phyloP scores from a whole-genome alignment of 2,329 filamentous ascomycete genomes.

The Fusarium falciforme region DNA sequence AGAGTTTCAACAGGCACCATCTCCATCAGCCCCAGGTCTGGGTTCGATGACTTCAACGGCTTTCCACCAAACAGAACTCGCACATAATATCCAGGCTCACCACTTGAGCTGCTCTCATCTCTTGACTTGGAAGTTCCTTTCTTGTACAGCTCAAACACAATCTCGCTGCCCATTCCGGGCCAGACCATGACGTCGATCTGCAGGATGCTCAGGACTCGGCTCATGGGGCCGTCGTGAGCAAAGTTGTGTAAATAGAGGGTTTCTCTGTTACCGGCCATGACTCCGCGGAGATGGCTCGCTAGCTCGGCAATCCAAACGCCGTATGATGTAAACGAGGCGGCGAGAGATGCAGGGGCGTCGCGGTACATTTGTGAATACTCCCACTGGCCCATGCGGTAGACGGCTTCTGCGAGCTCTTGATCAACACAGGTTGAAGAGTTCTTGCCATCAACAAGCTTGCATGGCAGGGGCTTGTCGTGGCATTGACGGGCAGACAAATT shows the following conservation, averaged over 20 bases:
- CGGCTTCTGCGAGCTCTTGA: conserved; percentile 71
- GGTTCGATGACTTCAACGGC: conserved; percentile 74
- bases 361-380: conserved; percentile 86
- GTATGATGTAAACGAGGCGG: conserved; percentile 69
- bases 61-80: conserved; percentile 78
- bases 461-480: conserved; percentile 78
- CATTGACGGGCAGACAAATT: conserved; percentile 84
- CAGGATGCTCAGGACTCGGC: conserved; percentile 73
- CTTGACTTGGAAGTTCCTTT: conserved; percentile 39
- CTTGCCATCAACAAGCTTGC: conserved; percentile 61
- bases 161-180: conserved; percentile 84
- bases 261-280: conserved; percentile 53
- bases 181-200: conserved; percentile 80
- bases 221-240: conserved; percentile 81
- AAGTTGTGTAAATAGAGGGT: conserved; percentile 78
- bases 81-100: conserved; percentile 59
- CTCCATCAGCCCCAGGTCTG: conserved; percentile 74
- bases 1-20: conserved; percentile 76
- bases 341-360: conserved; percentile 70
- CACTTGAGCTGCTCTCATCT: neutral
- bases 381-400: conserved; percentile 82
- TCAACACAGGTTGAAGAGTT: conserved; percentile 70
- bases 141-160: conserved; percentile 79
- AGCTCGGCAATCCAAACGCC: conserved; percentile 83
- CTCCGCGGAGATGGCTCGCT: conserved; percentile 70